Evolutionary conservation across 179 eudicot genomes (phyloP).

Genomic region (Camellia oleifera): DNA sequence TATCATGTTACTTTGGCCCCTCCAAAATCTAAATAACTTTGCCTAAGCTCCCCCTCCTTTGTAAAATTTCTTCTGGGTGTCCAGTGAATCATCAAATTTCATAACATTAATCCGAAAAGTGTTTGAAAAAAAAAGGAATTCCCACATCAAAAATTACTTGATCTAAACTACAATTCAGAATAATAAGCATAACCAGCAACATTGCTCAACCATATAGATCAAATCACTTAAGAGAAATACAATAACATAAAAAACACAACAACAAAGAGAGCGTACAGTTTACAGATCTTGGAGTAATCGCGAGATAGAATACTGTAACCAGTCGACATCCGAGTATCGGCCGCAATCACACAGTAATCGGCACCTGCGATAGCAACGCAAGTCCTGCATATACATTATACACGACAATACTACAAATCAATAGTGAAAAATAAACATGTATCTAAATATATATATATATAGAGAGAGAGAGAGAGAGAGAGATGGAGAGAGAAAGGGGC

Average conservation of each 20-base stretch:
- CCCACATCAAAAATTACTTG: neutral
- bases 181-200: neutral
- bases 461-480: neutral
- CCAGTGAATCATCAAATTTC: neutral
- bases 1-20: no score
- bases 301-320: constrained; percentile 95
- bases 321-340: constrained; percentile 95
- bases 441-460: neutral
- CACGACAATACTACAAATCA: neutral
- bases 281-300: constrained; percentile 84
- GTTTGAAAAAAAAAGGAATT: neutral
- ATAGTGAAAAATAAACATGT: neutral
- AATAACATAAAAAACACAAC: neutral
- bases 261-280: constrained; percentile 43
- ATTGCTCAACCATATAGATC: neutral
- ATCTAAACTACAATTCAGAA: neutral
- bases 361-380: constrained; percentile 89
- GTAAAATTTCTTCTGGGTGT: neutral
- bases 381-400: constrained; percentile 45
- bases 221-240: neutral
- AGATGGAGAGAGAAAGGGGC: neutral
- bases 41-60: no score
- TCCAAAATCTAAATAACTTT: no score
- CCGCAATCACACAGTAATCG: constrained; percentile 91
- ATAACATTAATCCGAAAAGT: neutral